phyloP scores from a whole-genome alignment of 1,284 basidiomycete genomes.

The Puccinia polysora region DNA sequence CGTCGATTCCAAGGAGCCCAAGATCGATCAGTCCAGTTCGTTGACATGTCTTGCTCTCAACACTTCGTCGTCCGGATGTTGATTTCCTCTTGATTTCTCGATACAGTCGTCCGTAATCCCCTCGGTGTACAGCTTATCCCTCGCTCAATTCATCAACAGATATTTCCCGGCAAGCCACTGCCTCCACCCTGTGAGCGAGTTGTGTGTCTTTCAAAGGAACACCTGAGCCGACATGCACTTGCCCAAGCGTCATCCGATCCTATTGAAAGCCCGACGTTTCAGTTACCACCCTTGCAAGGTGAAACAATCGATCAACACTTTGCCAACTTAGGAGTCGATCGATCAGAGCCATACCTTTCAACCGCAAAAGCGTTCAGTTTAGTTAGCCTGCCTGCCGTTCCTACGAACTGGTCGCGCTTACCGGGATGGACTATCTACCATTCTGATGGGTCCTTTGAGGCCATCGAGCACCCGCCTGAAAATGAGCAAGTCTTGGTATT shows the following conservation, averaged over 20 bases:
- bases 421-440: conserved; percentile 90
- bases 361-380: conserved; percentile 66
- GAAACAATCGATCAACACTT: conserved; percentile 82
- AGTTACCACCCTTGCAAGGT: conserved; percentile 79
- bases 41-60: no score
- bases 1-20: no score
- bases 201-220: conserved; percentile 70
- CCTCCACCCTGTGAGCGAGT: conserved; percentile 63
- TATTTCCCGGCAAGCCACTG: conserved; percentile 69
- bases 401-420: conserved; percentile 67
- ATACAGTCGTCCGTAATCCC: conserved; percentile 62
- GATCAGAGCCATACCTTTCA: conserved; percentile 74
- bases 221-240: conserved; percentile 73
- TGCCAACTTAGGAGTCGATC: conserved; percentile 67
- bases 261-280: conserved; percentile 71
- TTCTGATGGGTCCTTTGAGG: conserved; percentile 54
- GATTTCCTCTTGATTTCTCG: no score
- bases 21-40: no score
- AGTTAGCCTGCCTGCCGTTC: conserved; percentile 63
- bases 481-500: conserved; percentile 73
- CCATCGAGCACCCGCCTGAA: conserved; percentile 55
- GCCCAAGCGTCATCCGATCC: conserved; percentile 73
- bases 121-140: conserved; percentile 90
- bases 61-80: no score
- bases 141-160: conserved; percentile 69